Base-by-base conservation (phyloP, 1,284 basidiomycete genomes). In the Neonothopanus nambi region DNA sequence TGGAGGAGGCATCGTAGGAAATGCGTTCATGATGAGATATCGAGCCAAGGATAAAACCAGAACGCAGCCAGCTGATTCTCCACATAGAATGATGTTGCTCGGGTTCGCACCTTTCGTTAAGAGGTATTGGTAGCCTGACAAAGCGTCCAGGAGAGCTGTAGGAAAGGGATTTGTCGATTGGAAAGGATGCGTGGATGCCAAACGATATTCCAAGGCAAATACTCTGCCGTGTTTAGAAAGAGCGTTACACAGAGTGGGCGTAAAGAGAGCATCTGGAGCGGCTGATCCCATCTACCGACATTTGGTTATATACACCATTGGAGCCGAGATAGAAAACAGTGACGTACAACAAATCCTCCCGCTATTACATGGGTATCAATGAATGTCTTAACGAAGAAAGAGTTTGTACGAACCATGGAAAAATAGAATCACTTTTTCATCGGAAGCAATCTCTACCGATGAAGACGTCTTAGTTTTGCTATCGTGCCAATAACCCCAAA, bases 121-220 rank as follows among this genome's bases (percentile, higher is more conserved):
- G 3, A 47, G 45, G 21, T 47, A 47, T 17, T 17, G 11, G 35
- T 47, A 47, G 17, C 45, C 45, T 18, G 45, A 24, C 9, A 47
- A 8, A 13, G 35, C 15, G 20, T 47, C 45, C n/a, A 33, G 8
- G 2, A 47, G 11, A 36, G n/a, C 28, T 4, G 45, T 28, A n/a
- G 45, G 45, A 21, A 47, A 47, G 13, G 45, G 33, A 21, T 47
- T 47, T 1, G 48, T 51, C 0, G 55, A 24, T 1, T 52, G 47
- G 42, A 61, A 63, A 0, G 71, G 71, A 2, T 63, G 53, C 0
- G 59, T 59, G 7, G 59, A 61, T 8, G 70, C 69, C 12, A 77
- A 56, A 4, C 75, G 68, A 56, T 79, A 80, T 55, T 79, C 75
- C 42, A 76, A 51, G 1, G 69, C 67, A 55, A 81, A 75, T 2